Conservation (phyloP, 495 filamentous ascomycete genomes). For the Xylaria acuta region DNA sequence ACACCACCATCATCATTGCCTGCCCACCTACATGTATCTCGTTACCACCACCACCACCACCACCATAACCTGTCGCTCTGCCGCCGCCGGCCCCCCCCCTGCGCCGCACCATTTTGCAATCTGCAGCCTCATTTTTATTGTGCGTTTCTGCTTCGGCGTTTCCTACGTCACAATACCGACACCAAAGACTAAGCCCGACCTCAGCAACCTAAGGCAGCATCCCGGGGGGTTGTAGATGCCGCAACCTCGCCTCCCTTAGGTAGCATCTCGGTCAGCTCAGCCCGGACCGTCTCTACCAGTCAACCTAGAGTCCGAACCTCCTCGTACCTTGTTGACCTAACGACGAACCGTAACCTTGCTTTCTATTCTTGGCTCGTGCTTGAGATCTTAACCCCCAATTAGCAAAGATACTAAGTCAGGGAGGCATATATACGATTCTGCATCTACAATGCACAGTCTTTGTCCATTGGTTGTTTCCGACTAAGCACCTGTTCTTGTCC, state of each 20-base stretch:
- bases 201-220: background rate
- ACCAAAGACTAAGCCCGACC: background rate
- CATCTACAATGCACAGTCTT: slow-evolving; percentile 35
- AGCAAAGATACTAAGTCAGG: background rate
- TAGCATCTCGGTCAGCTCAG: slow-evolving; percentile 5
- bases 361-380: background rate
- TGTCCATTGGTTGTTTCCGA: slow-evolving; percentile 33
- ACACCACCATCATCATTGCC: slow-evolving; percentile 13
- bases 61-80: slow-evolving; percentile 1
- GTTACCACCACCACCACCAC: slow-evolving; percentile 19
- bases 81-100: slow-evolving; percentile 8
- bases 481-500: slow-evolving; percentile 33
- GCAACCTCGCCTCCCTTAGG: slow-evolving; percentile 8
- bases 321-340: slow-evolving; percentile 8
- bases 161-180: slow-evolving; percentile 19
- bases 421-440: background rate
- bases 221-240: background rate
- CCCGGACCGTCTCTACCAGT: slow-evolving; percentile 5
- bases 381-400: background rate
- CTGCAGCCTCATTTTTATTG: slow-evolving; percentile 18
- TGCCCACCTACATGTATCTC: background rate
- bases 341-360: background rate
- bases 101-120: slow-evolving; percentile 13
- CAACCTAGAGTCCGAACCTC: slow-evolving; percentile 4
- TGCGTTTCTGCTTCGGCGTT: background rate